phyloP scores from a whole-genome alignment of 164 flowering plant genomes.

The Piper betle region DNA sequence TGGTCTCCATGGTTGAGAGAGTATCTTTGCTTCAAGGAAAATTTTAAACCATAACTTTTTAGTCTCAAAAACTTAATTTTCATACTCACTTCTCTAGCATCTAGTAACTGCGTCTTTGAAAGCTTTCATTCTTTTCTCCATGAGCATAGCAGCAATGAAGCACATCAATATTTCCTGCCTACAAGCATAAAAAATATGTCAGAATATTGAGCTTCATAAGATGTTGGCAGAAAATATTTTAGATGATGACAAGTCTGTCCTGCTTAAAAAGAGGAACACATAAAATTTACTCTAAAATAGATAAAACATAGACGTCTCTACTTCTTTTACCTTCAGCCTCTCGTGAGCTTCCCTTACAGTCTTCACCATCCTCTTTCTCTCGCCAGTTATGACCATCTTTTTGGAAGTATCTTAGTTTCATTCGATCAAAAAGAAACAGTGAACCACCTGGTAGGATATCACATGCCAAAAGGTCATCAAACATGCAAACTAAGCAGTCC shows the following conservation, averaged over 20 bases:
- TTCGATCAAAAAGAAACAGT: conserved; percentile 89
- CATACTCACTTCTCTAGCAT: conserved; percentile 92
- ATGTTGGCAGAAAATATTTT: neutral
- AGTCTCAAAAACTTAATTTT: conserved; percentile 7
- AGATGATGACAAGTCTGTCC: too few relatives aligned
- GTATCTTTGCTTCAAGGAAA: too few relatives aligned
- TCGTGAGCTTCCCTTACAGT: conserved; percentile 99
- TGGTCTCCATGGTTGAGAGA: too few relatives aligned
- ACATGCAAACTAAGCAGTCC: too few relatives aligned
- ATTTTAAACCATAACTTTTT: too few relatives aligned
- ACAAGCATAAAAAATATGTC: conserved; percentile 4
- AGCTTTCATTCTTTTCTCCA: conserved; percentile 84
- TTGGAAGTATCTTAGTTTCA: conserved; percentile 83
- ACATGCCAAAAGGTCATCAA: conserved; percentile 3
- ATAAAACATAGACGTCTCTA: too few relatives aligned
- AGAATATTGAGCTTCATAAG: conserved; percentile 2
- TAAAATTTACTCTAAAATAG: too few relatives aligned
- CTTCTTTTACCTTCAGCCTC: conserved; percentile 60
- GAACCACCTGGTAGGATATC: conserved; percentile 65
- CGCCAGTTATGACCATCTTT: conserved; percentile 99
- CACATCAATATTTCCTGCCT: conserved; percentile 94
- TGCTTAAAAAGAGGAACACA: too few relatives aligned
- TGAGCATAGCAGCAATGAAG: conserved; percentile 97
- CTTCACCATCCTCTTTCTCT: conserved; percentile 96
- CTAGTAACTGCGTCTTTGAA: conserved; percentile 98